A percentile compares a stretch with the other conserved stretches of the same genome.
phyloP scores from a whole-genome alignment of 345 rosid genomes.

The Garcia nutans region DNA sequence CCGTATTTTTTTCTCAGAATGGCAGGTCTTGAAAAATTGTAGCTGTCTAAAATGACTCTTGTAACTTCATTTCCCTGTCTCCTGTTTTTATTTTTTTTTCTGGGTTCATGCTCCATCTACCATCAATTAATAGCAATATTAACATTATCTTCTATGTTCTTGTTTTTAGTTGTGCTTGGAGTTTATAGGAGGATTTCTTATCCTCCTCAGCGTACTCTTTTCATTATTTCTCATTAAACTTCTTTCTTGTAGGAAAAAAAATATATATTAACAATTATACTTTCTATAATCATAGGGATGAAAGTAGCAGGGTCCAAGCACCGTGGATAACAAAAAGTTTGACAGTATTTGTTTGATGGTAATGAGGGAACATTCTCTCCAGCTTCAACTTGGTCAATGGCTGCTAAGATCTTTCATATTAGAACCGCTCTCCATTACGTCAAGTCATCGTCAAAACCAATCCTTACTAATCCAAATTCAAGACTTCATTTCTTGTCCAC shows the following conservation, averaged over 20 bases:
- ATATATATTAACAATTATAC: not conserved
- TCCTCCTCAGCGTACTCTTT: not conserved
- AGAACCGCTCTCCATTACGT: not conserved
- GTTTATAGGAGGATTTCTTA: too few species aligned
- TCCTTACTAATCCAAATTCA: not conserved
- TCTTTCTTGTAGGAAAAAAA: not conserved
- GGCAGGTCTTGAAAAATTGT: not conserved
- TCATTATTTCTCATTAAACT: not conserved
- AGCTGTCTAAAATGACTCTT: not conserved
- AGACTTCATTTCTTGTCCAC: conserved; percentile 22
- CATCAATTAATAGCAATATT: not conserved
- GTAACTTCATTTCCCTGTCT: not conserved
- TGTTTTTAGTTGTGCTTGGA: too few species aligned
- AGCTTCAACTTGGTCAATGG: not conserved
- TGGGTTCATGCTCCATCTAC: not conserved
- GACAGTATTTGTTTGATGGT: not conserved
- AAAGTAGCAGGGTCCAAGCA: not conserved
- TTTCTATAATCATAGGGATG: not conserved
- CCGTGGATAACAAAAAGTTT: not conserved
- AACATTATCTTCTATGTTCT: too few species aligned
- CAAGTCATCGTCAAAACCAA: conserved; percentile 1
- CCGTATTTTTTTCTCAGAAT: not conserved
- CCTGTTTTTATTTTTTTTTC: too few species aligned
- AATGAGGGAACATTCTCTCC: not conserved
- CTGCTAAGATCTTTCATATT: not conserved